Conservation (phyloP, 257 asterid species). For the Scutellaria galericulata region DNA sequence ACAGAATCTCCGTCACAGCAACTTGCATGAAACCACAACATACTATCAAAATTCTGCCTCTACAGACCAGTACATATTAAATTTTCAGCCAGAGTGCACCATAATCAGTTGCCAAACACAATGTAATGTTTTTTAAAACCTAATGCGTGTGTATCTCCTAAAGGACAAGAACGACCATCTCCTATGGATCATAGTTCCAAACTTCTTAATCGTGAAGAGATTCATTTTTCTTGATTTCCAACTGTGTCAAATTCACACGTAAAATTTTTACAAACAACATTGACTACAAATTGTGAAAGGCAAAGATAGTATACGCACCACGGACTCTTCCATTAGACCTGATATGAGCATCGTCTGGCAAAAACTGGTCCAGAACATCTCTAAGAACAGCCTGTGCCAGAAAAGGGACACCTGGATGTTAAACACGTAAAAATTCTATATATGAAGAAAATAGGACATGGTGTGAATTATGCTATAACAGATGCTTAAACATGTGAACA, state of each 20-base stretch:
- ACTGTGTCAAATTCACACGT: background rate
- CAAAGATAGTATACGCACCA: constrained; percentile 55
- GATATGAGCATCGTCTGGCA: constrained; percentile 86
- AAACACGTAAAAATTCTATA: constrained; percentile 28
- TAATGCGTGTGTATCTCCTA: background rate
- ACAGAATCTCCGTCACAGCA: constrained; percentile 89
- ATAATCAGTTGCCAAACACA: background rate
- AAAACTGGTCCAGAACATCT: constrained; percentile 65
- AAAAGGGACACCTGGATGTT: constrained; percentile 20
- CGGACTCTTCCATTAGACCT: constrained; percentile 95
- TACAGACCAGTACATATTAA: background rate
- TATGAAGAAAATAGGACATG: background rate
- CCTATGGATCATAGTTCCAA: background rate
- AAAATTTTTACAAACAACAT: background rate
- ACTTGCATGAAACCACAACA: constrained; percentile 58
- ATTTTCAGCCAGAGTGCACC: background rate
- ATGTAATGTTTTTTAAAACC: background rate
- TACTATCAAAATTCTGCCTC: constrained; percentile 31
- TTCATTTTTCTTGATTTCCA: background rate
- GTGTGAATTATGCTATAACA: background rate
- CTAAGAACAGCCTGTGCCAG: constrained; percentile 85
- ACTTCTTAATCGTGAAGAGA: background rate
- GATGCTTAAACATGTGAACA: constrained; percentile 17
- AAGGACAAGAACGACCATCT: background rate
- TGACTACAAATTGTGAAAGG: background rate